Conservation (phyloP, 1,284 basidiomycete species). For the Puccinia polysora region DNA sequence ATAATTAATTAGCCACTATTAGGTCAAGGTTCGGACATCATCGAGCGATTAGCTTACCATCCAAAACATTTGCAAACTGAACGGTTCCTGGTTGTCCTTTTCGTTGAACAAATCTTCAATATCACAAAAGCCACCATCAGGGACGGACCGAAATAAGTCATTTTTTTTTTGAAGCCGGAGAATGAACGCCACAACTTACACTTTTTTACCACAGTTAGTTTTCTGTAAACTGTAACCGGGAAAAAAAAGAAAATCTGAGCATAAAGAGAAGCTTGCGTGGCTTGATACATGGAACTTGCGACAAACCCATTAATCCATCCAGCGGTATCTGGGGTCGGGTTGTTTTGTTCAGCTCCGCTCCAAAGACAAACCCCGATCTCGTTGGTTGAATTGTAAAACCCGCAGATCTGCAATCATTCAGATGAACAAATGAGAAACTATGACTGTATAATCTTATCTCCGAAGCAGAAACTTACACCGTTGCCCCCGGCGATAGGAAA, state of each 20-base stretch:
- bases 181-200: neutral
- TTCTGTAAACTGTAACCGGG: neutral
- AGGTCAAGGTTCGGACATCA: neutral
- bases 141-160: neutral
- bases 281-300: neutral
- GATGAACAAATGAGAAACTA: neutral
- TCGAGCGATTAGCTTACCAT: constrained; percentile 3
- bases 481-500: constrained; percentile 8
- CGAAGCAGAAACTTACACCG: constrained; percentile 1
- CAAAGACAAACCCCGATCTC: constrained; percentile 25
- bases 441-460: too few relatives aligned
- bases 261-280: neutral
- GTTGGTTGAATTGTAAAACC: neutral
- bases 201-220: constrained; percentile 23
- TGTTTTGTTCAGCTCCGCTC: constrained; percentile 17
- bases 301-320: constrained; percentile 31
- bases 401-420: constrained; percentile 4
- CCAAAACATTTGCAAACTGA: neutral
- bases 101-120: neutral
- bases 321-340: neutral
- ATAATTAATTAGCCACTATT: too few relatives aligned
- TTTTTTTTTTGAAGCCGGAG: neutral
- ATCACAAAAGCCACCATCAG: neutral
- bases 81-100: neutral
- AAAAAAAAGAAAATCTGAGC: neutral